Evolutionary conservation across 805 yeast species (phyloP), one percentile per base, ranked within the genome.

Genomic region (Sugiyamaella valdiviana): DNA sequence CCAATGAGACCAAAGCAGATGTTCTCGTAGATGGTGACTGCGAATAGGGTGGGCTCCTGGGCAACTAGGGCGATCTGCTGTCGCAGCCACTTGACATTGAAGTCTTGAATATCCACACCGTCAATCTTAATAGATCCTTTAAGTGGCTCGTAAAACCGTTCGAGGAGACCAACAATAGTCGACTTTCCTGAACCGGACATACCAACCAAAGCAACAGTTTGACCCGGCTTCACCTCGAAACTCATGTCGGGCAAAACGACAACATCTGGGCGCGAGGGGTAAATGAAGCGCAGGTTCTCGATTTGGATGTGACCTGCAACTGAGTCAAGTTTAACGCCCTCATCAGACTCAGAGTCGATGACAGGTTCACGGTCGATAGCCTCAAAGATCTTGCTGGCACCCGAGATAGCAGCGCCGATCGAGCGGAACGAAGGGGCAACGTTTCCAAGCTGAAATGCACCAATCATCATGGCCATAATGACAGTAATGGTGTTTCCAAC

Each of bases 141-240:
- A 21, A 72, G 69, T 1, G 88, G 85, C 59, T 88, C 93, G 66
- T 90, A 91, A 63, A 91, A 91, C 54, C 98, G 73, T 69, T 89
- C 95, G 0, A 88, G 82, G 24, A 91, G 68, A 59, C 90, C 80
- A 54, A 91, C 72, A 38, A 91, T 78, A 0, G 99, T 91, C 0
- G 96, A 88, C 68, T 91, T 91, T 32, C 99, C 99, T 57, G 91
- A 82, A 2, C 99, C 99, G 1, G 95, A 85, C 5, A 95, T 95
- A 1, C 99, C 99, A 14, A 91, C 99, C 54, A 91, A 78, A 9
- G 97, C 98, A 24, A 90, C 95, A 55, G 88, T 89, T 59, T 82
- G 68, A 6, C 98, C 98, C 2, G 95, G 88, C 7, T 91, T 89
- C 26, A 91, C 82, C 2, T 79, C 77, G 57, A 91, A 84, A 3